A percentile compares a stretch with the other conserved stretches of the same genome.
phyloP scores from a whole-genome alignment of 2,329 filamentous ascomycete species.

The Lasiodiplodia sp. region DNA sequence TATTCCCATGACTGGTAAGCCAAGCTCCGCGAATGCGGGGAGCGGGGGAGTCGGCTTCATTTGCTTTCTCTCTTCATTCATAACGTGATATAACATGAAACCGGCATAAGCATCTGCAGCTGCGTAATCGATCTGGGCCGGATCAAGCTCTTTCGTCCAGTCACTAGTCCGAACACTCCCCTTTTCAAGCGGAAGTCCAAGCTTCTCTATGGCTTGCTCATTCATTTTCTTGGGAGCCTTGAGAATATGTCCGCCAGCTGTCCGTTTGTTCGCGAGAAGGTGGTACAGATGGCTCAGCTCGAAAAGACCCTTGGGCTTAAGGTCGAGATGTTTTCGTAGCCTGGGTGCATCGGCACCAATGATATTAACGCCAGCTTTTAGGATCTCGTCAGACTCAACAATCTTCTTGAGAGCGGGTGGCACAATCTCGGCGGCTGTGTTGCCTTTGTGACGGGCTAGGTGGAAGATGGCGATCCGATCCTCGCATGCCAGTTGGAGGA shows the following conservation, averaged over 20 bases:
- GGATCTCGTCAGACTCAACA: conserved; percentile 72
- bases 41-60: conserved; percentile 75
- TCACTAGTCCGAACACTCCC: conserved; percentile 75
- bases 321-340: conserved; percentile 68
- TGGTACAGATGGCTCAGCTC: conserved; percentile 86
- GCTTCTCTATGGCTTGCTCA: conserved; percentile 71
- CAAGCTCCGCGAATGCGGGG: conserved; percentile 72
- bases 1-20: conserved; percentile 49
- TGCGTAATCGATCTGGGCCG: conserved; percentile 74
- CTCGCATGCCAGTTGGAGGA: conserved; percentile 83
- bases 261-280: conserved; percentile 65
- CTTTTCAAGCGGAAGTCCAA: conserved; percentile 80
- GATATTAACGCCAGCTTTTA: conserved; percentile 81
- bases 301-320: conserved; percentile 72
- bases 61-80: conserved; percentile 71
- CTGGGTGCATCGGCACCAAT: conserved; percentile 68
- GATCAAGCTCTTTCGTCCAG: conserved; percentile 71
- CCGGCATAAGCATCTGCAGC: conserved; percentile 88
- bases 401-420: conserved; percentile 73
- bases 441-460: conserved; percentile 64
- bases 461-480: conserved; percentile 84
- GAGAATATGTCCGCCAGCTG: conserved; percentile 60
- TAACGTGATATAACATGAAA: conserved; percentile 73
- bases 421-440: conserved; percentile 63
- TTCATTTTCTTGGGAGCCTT: conserved; percentile 71